Evolutionary conservation across 306 rosid species (phyloP).

Genomic region (Purshia tridentata): DNA sequence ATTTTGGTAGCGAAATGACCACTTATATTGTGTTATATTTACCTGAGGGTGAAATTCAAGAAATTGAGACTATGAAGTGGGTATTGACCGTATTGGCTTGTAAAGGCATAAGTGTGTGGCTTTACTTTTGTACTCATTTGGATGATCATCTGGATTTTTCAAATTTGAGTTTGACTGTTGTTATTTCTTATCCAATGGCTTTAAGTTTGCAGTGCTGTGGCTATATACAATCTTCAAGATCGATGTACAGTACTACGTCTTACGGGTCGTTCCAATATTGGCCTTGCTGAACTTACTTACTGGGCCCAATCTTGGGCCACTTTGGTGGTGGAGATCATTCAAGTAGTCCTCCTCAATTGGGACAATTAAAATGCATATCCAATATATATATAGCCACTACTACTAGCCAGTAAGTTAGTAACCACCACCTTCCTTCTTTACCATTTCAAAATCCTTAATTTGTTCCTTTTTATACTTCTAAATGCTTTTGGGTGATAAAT

Average conservation of each 20-base stretch:
- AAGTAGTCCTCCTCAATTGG: constrained; percentile 27
- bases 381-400: too few relatives aligned
- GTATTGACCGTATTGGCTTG: too few relatives aligned
- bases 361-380: neutral
- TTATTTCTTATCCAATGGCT: neutral
- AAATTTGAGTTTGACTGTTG: too few relatives aligned
- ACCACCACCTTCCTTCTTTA: constrained; percentile 17
- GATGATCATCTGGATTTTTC: too few relatives aligned
- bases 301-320: constrained; percentile 22
- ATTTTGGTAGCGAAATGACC: too few relatives aligned
- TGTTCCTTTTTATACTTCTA: neutral
- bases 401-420: too few relatives aligned
- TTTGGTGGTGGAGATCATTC: constrained; percentile 21
- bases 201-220: neutral
- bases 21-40: too few relatives aligned
- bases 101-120: too few relatives aligned
- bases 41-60: too few relatives aligned
- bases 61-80: too few relatives aligned
- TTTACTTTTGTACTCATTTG: too few relatives aligned
- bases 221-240: neutral
- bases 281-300: neutral
- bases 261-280: neutral
- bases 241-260: too few relatives aligned
- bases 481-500: neutral
- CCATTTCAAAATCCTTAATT: neutral